Base-by-base conservation (phyloP, 768 basidiomycete species). In the Trametes gibbosa region DNA sequence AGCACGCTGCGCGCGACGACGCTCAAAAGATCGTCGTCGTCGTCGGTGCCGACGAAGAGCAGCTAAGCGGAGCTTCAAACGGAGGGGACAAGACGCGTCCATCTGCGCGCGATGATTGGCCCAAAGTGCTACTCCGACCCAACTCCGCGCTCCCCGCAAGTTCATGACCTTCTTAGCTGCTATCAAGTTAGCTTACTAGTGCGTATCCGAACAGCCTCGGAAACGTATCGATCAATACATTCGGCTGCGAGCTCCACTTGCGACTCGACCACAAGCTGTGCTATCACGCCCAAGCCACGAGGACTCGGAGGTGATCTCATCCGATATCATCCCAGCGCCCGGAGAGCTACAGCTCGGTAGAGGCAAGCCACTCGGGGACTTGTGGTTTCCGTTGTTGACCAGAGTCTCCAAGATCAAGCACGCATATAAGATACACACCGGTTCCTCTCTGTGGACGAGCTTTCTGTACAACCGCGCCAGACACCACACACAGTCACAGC, bases 261-360 rank as follows among this genome's bases (percentile, higher is more conserved):
- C n/a, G 14, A 40, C 23, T 41, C 23, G 35, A 40, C 50, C 50
- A 24, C 39, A 40, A 14, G 23, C 50, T 24, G 50, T 51, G 50
- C 37, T 21, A 17, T n/a, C 39, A 25, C 23, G 46, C 19, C 17
- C 35, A 14, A 39, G 13, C 50, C 50, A 21, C 50, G 50, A 50
- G 50, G 14, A 17, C 34, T 13, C 19, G 29, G 48, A 34, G 17
- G 48, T 29, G 37, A 53, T 59, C 21, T 21, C 37, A 60, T 55
- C 53, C 32, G 59, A 60, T 60, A 43, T 21, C 24, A n/a, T 27
- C n/a, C n/a, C 21, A 32, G 56, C 57, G 57, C 43, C 50, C 19
- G 19, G 47, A 14, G 24, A 17, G 37, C 14, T 25, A 19, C 42
- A 12, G 43, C 43, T 19, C 3, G 35, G 46, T 32, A 45, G 32